phyloP scores from a whole-genome alignment of 2,329 filamentous ascomycete species.

The Xylariaceae sp. region DNA sequence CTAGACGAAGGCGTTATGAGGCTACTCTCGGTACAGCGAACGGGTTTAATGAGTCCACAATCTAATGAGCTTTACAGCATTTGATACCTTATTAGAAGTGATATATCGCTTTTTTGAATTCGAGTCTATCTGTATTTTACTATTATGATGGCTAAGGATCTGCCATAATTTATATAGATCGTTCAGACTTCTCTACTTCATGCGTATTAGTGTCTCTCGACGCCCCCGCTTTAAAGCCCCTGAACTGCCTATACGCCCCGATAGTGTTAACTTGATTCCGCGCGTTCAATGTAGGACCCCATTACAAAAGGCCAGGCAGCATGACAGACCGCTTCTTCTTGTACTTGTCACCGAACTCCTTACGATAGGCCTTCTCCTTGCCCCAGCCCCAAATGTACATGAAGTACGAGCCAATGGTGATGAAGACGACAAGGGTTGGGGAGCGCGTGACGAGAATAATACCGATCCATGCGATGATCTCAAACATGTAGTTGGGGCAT shows the following conservation, averaged over 20 bases:
- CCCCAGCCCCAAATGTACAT: slow-evolving; percentile 90
- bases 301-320: slow-evolving; percentile 77
- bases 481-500: slow-evolving; percentile 97
- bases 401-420: slow-evolving; percentile 72
- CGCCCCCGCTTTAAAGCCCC: background rate
- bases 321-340: slow-evolving; percentile 91
- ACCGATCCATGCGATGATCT: slow-evolving; percentile 85
- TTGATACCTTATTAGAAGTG: slow-evolving; percentile 2
- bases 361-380: slow-evolving; percentile 90
- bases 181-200: background rate
- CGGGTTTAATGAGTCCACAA: background rate
- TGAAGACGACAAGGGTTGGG: slow-evolving; percentile 79
- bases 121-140: slow-evolving; percentile 6
- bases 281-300: background rate
- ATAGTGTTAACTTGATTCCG: background rate
- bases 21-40: no score
- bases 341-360: slow-evolving; percentile 91
- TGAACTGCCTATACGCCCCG: background rate
- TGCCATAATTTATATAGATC: background rate
- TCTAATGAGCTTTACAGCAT: background rate
- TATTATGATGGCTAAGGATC: slow-evolving; percentile 9
- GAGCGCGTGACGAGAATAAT: slow-evolving; percentile 81
- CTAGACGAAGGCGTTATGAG: slow-evolving; percentile 1
- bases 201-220: background rate
- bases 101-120: background rate